Conservation (phyloP, 441 rosid species). For the Corymbia citriodora region DNA sequence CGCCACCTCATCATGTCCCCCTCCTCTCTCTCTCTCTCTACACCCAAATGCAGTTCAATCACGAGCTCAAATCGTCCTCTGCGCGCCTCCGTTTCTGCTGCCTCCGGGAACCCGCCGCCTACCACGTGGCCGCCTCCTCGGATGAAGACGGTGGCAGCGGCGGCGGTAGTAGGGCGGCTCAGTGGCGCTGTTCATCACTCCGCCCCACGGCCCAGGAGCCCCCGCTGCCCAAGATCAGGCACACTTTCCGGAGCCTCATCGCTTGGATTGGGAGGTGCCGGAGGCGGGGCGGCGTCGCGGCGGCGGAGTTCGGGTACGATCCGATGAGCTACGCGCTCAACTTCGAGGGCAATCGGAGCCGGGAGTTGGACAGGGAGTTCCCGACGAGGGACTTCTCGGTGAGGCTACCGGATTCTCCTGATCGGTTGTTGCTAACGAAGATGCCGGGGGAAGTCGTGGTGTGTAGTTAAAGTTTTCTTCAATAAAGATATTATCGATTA, state of each 20-base stretch:
- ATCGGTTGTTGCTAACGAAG: not conserved
- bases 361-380: slow-evolving; percentile 19
- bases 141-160: fast-evolving
- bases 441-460: not conserved
- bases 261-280: slow-evolving; percentile 7
- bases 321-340: slow-evolving; percentile 48
- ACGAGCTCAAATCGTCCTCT: not conserved
- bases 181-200: not conserved
- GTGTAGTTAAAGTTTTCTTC: not conserved
- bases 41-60: not conserved
- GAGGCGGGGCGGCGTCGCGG: not conserved
- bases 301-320: slow-evolving; percentile 45
- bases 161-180: fast-evolving
- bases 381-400: not conserved
- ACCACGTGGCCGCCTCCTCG: not conserved
- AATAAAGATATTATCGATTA: too few species aligned
- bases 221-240: not conserved
- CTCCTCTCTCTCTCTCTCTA: fast-evolving
- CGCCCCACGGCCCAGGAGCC: not conserved
- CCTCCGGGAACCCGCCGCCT: fast-evolving
- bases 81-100: fast-evolving
- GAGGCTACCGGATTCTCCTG: not conserved
- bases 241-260: slow-evolving; percentile 3
- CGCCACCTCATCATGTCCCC: not conserved
- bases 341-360: slow-evolving; percentile 37